Conservation (phyloP, 495 filamentous ascomycete species). For the Neurospora tetrasperma region DNA sequence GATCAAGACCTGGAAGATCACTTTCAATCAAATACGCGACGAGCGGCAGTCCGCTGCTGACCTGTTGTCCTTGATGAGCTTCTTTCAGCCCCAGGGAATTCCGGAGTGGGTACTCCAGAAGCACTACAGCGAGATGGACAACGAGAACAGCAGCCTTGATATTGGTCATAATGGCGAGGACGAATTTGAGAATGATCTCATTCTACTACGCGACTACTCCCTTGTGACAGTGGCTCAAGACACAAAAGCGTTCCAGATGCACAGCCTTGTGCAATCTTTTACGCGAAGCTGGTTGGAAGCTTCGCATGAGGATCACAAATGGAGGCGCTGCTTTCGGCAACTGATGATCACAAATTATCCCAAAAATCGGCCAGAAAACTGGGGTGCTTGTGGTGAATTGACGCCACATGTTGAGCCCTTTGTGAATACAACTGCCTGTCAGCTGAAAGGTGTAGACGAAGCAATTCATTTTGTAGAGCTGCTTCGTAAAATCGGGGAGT, state of each 20-base stretch:
- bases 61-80: conserved; percentile 30
- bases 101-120: conserved; percentile 10
- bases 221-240: neutral
- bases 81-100: conserved; percentile 27
- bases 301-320: neutral
- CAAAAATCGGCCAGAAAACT: accelerated
- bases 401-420: neutral
- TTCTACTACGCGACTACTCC: neutral
- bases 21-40: conserved; percentile 19
- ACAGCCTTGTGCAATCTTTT: neutral
- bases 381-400: neutral
- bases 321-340: neutral
- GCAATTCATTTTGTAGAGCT: no score
- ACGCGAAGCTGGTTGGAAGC: neutral
- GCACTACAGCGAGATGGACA: neutral
- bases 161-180: neutral
- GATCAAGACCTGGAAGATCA: conserved; percentile 19
- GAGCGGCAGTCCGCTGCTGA: conserved; percentile 21
- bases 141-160: accelerated
- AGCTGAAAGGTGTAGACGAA: neutral
- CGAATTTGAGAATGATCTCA: neutral
- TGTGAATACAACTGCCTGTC: neutral
- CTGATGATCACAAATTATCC: neutral
- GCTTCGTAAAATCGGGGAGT: no score
- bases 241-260: neutral